These are phyloP conservation scores for Mrakia gelida DNA, from an alignment of 768 basidiomycete species.

Conservation along the genomic window DNA sequence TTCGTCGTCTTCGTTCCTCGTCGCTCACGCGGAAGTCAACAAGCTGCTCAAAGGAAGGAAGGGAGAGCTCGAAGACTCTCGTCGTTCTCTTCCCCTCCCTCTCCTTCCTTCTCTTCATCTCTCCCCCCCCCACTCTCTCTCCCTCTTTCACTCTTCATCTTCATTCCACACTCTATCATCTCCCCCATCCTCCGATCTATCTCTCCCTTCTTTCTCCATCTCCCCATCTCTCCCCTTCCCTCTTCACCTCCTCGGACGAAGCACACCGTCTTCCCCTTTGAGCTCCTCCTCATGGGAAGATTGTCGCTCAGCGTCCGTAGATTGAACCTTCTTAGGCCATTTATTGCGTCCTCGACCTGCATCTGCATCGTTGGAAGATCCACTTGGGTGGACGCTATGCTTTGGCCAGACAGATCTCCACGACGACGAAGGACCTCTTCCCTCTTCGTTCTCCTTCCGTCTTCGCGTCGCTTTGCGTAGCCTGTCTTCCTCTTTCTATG, in stretches of 20 bases:
- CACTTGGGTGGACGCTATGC: slow-evolving; percentile 11
- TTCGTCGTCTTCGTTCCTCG: neutral
- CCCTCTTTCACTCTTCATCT: neutral
- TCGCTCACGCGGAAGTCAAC: neutral
- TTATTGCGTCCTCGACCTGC: slow-evolving; percentile 17
- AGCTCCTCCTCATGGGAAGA: neutral
- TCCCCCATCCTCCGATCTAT: neutral
- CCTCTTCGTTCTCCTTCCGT: neutral
- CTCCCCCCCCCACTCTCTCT: too few relatives aligned
- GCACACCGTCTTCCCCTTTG: neutral
- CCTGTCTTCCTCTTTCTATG: too few relatives aligned
- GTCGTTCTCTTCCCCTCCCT: neutral
- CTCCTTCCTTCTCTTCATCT: neutral
- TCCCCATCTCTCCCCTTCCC: neutral
- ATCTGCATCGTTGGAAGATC: neutral
- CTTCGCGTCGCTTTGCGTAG: too few relatives aligned
- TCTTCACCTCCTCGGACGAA: neutral
- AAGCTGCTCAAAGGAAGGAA: too few relatives aligned
- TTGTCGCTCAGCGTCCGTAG: slow-evolving; percentile 1
- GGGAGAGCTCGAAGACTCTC: neutral
- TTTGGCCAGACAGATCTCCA: neutral
- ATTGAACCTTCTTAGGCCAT: neutral
- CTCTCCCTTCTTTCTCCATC: neutral
- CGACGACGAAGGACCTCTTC: neutral
- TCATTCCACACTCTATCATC: neutral